Evolutionary conservation across 2,329 filamentous ascomycete genomes (phyloP).

Genomic region (Monosporascus sp.): DNA sequence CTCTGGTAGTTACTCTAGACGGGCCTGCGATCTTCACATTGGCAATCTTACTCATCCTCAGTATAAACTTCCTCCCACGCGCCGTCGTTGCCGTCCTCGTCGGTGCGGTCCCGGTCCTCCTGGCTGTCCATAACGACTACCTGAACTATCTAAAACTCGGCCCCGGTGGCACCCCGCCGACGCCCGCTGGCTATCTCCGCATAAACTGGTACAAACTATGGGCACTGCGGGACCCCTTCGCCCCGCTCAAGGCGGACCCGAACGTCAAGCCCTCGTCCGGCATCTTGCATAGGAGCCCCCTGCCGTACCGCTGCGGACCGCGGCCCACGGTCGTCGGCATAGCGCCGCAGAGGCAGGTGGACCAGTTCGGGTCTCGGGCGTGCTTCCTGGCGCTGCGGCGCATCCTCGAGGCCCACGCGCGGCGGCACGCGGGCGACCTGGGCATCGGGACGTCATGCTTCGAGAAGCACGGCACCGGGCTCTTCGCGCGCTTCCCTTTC

Average conservation of each 20-base stretch:
- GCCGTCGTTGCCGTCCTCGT: constrained; percentile 45
- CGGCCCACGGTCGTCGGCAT: constrained; percentile 69
- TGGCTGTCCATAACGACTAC: constrained; percentile 65
- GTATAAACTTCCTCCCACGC: constrained; percentile 46
- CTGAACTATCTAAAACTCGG: constrained; percentile 70
- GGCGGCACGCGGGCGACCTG: constrained; percentile 39
- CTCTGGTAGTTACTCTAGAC: constrained; percentile 48
- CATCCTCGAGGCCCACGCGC: constrained; percentile 47
- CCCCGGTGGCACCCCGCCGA: constrained; percentile 74
- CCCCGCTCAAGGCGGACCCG: constrained; percentile 46
- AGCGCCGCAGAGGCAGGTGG: constrained; percentile 73
- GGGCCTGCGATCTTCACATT: constrained; percentile 41
- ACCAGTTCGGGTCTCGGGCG: constrained; percentile 52
- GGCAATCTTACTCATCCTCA: constrained; percentile 40
- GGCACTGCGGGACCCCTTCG: constrained; percentile 64
- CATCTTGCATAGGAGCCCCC: constrained; percentile 44
- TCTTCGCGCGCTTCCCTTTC: constrained; percentile 63
- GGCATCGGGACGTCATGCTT: constrained; percentile 67
- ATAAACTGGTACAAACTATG: constrained; percentile 69
- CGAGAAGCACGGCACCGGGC: constrained; percentile 73
- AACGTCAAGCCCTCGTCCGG: constrained; percentile 49
- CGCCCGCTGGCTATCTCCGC: constrained; percentile 64
- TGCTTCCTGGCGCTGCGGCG: constrained; percentile 52
- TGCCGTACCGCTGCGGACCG: constrained; percentile 57
- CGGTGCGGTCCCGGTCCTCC: constrained; percentile 39